Conservation (phyloP, 768 basidiomycete genomes). For the Strobilomyces echinocephalus region DNA sequence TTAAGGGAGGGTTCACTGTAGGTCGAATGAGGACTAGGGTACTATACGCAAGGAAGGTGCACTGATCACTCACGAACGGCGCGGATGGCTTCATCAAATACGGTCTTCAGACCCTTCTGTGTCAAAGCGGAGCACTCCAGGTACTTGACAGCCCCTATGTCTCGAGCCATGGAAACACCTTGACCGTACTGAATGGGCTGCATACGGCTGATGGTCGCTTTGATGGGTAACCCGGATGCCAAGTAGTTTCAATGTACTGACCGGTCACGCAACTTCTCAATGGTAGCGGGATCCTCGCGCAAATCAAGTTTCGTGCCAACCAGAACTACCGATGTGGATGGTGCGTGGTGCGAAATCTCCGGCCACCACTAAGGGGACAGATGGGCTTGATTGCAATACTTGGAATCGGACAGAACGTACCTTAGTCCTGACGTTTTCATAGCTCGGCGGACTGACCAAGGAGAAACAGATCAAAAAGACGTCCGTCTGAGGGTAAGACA, state of each 20-base stretch:
- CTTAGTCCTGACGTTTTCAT: conserved; percentile 98
- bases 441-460: conserved; percentile 94
- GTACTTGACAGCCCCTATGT: conserved; percentile 95
- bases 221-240: conserved; percentile 3
- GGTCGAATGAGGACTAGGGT: conserved; percentile 8
- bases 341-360: conserved; percentile 96
- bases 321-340: conserved; percentile 86
- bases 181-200: conserved; percentile 89
- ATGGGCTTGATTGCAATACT: conserved; percentile 3
- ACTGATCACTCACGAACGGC: conserved; percentile 72
- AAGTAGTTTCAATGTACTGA: conserved; percentile 31
- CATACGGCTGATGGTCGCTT: conserved; percentile 63
- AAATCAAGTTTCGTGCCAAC: conserved; percentile 98
- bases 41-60: not conserved
- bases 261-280: conserved; percentile 92
- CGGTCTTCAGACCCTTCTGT: conserved; percentile 97
- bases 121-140: conserved; percentile 94
- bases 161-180: conserved; percentile 86
- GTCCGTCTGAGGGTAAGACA: conserved; percentile 98
- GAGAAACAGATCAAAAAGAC: conserved; percentile 99
- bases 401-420: conserved; percentile 39
- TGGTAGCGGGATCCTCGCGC: conserved; percentile 89
- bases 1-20: conserved; percentile 72
- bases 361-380: conserved; percentile 73
- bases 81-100: conserved; percentile 98